Base-by-base conservation (phyloP, 176 grass and related monocot species). In the Phyllostachys edulis region DNA sequence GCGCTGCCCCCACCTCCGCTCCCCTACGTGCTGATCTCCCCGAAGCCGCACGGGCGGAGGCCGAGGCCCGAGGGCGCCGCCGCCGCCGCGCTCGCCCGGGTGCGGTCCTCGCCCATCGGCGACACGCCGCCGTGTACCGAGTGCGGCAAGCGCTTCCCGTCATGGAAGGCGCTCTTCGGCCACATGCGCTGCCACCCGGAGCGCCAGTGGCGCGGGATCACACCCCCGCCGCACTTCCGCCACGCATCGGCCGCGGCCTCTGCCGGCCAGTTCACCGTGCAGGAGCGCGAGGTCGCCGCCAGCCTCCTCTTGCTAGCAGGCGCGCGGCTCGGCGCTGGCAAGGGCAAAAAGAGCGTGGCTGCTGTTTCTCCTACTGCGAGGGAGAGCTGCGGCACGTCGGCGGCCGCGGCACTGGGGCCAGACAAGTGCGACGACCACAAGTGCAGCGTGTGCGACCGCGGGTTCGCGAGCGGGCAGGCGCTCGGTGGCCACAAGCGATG, bases 141-240 rank as follows among this genome's bases (percentile, higher is more conserved):
- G 69, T 97, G 94, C 78, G 76, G 73, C 5, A 92, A 75, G 91
- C 57, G 0, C 24, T 97, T 91, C 87, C 37, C 17, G 1, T 90
- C 91, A 14, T 15, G 44, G 45, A 93, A 97, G 87, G 91, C 94
- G 5, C 84, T 97, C 23, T 84, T 87, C 29, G 94, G 91, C 13
- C 94, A 97, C 84, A 94, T 94, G 94, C 72, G 94, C 0, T 88
- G 87, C 81, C 94, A 97, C 79, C 91, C 94, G 18, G 91, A 93
- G 45, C 86, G 91, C 42, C 78, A 64, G 42, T 97, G 87, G 81
- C 94, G 94, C 36, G 94, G 91, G 34, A 84, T 93, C 63, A 87
- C 39, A 41, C 80, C 80, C 80, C 84, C 84, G 46, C 23, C 45
- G 63, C 56, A 54, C 41, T 39, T 37, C 26, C 5, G 15, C 40